Percentiles rank a stretch among this genome's conserved stretches.
Evolutionary conservation across 2,329 filamentous ascomycete genomes (phyloP).

Genomic region (Boeremia exigua): DNA sequence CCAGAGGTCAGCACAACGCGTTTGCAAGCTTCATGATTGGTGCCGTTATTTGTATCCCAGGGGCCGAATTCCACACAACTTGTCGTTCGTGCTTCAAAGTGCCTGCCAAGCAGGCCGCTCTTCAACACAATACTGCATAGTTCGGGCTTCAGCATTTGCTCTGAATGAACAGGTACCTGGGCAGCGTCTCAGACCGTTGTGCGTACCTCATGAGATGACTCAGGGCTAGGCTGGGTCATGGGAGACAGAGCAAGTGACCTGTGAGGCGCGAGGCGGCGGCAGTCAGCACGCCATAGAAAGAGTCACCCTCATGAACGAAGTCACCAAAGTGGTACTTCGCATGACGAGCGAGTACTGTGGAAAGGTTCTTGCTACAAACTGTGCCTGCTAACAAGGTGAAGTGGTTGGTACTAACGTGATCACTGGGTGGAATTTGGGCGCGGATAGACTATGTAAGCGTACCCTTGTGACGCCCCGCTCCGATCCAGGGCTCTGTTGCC

Average conservation of each 20-base stretch:
- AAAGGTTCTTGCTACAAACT: conserved; percentile 20
- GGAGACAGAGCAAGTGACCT: conserved; percentile 39
- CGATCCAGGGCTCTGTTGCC: conserved; percentile 32
- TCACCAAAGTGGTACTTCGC: conserved; percentile 27
- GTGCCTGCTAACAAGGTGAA: conserved; percentile 22
- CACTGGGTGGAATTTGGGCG: neutral
- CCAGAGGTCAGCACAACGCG: neutral
- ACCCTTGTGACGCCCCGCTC: conserved; percentile 31
- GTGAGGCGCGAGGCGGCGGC: conserved; percentile 22
- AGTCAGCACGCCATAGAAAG: conserved; percentile 38
- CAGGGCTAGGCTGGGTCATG: conserved; percentile 33
- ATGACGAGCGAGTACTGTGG: conserved; percentile 16
- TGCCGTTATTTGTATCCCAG: neutral
- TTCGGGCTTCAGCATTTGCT: neutral
- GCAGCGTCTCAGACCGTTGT: neutral
- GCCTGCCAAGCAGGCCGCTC: no score
- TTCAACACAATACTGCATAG: no score
- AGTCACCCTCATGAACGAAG: conserved; percentile 28
- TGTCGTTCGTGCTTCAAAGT: neutral
- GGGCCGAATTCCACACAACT: neutral
- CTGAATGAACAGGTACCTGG: neutral
- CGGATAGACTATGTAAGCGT: conserved; percentile 14
- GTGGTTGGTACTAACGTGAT: conserved; percentile 16
- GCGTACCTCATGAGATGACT: conserved; percentile 22
- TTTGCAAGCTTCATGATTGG: neutral